Evolutionary conservation across 2,329 filamentous ascomycete species (phyloP), one percentile per base, ranked within the genome.

Genomic region (Sporothrix protearum): DNA sequence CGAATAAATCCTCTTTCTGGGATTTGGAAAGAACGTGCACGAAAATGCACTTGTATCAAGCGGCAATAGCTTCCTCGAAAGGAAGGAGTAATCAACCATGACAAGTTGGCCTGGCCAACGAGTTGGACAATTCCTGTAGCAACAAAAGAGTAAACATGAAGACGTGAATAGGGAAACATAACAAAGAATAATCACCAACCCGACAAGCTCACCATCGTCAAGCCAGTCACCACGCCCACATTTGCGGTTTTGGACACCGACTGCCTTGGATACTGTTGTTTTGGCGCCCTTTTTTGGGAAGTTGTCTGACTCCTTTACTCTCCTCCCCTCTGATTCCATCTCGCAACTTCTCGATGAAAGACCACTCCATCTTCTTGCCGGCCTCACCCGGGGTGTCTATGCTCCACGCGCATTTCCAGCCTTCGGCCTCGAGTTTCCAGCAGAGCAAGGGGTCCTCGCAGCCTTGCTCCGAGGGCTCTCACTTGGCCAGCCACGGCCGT

Each of bases 361-460:
- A 51, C 3, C 19, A 33, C 9, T n/a, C 42, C 28, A 22, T 33
- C 0, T 1, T 28, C 16, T 49, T 45, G 2, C 19, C 64, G 16
- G 49, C 42, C 16, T 49, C 64, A 1, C 19, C 64, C 10, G 49
- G 28, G 28, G 2, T 28, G 3, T 49, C 64, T 1, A 36, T 67
- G 64, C 45, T 67, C 8, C 45, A 67, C 10, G 28, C 64, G 3
- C 45, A 67, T 28, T 51, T 67, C 45, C 64, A 67, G 45, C 64
- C 64, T 1, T 51, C 64, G 25, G 28, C 45, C 9, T 33, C 45
- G 1, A 67, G 64, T 25, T 67, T 67, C 45, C 45, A 28, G 19
- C 64, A 67, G 45, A 49, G 45, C 42, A 39, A 36, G 4, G 64
- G 25, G 1, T 47, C 42, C 16, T n/a, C 63, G 5, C 63, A 49